Base-by-base conservation (phyloP, 176 grass and related monocot genomes). In the Musa schizocarpa region DNA sequence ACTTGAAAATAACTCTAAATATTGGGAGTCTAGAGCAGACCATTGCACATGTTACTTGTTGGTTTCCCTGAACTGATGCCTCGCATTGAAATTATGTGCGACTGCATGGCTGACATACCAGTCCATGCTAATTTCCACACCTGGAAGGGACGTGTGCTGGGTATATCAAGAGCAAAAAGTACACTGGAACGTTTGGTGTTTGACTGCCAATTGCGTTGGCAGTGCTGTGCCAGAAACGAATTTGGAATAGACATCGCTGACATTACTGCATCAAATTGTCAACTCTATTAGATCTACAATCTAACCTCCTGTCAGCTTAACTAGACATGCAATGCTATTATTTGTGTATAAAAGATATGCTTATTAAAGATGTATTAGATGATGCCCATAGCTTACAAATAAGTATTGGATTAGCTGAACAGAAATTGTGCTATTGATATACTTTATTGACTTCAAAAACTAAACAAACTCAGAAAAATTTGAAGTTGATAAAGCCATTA, bases 11-110 rank as follows among this genome's bases (percentile, higher is more conserved):
- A 84, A 78, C 53, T 70, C 78, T 91, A 63, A 79, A 69, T 65
- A 82, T 56, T 84, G 76, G 88, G 84, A 91, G 82, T 86, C 90
- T 89, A 86, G 80, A 91, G 87, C 95, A 87, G 75, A 98, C 95
- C 95, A 91, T 91, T 87, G 88, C 84, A 93, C 80, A 50, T 74
- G 78, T 86, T 16, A 71, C 83, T 82, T 78, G 65, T 73, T 89
- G 74, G 86, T 83, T 87, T 84, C 72, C 54, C 3, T 21, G 82
- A 78, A 78, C 72, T 84, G 88, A 75, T 76, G 86, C 84, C 80
- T 73, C 63, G 64, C 72, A 69, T 84, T 52, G 79, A 74, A 80
- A 78, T 74, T 53, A 73, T 79, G 81, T 89, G 83, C 83, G 83
- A 89, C 81, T 78, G 61, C 54, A 91, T 91, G 86, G 78, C 85